Base-by-base conservation (phyloP, 1,284 basidiomycete species). In the Trametes hirsuta region DNA sequence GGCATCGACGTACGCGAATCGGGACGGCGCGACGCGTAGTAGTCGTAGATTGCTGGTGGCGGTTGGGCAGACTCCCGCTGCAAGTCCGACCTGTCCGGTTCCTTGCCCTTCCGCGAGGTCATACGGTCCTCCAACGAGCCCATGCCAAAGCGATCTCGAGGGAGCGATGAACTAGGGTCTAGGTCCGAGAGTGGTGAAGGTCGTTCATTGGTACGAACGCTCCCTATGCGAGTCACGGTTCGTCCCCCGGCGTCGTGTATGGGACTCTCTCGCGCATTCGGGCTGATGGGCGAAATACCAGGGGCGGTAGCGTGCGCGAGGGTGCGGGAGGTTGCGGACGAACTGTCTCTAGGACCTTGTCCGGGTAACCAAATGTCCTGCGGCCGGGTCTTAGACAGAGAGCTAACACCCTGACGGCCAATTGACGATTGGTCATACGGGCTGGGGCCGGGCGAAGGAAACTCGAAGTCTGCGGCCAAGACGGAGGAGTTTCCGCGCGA, bases 301-400 rank as follows among this genome's bases (percentile, higher is more conserved):
- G 65, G 55, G n/a, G 69, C 58, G 14, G 64, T 54, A 15, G 71
- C 69, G 49, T 68, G 67, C 15, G 62, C 65, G 45, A 66, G 64
- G 4, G 69, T 63, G 4, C 69, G 67, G 25, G 72, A 73, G 1
- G 59, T 62, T 4, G 59, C 39, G 11, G 62, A 53, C 14, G 25
- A 21, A 25, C 61, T 60, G 8, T 68, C 60, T 36, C 53, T 58
- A 6, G 66, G 53, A 10, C 62, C 46, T 1, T 40, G 47, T 21
- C 52, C 44, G 5, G 66, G 64, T 4, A 58, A 58, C 69, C 68
- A 71, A 42, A 63, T 44, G 25, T 67, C 64, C 21, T 53, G 66
- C 11, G 67, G 63, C 24, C 66, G 51, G 10, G 58, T 58, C 39
- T 63, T 66, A 5, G 68, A 68, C 22, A 72, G 47, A 4, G 71